These are phyloP conservation scores for Corynespora cassiicola DNA, from an alignment of 2,329 filamentous ascomycete species.

Conservation along the genomic window DNA sequence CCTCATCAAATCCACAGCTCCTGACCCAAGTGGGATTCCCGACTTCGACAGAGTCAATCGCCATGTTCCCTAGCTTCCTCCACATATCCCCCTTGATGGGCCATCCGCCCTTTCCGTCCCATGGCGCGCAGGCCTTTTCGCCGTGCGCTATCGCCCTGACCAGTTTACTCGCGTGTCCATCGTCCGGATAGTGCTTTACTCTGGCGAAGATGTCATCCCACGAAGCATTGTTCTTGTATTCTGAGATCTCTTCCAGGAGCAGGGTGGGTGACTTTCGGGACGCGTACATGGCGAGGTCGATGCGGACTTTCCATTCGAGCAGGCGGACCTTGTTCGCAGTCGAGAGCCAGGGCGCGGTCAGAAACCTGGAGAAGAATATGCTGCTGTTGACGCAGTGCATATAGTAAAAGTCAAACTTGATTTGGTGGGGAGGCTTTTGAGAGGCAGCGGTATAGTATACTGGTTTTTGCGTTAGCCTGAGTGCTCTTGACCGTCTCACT, in stretches of 20 bases:
- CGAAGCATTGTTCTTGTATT: constrained; percentile 61
- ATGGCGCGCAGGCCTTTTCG: constrained; percentile 58
- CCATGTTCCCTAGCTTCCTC: constrained; percentile 66
- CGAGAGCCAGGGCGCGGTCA: constrained; percentile 67
- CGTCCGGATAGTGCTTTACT: constrained; percentile 65
- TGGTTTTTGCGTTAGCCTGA: constrained; percentile 11
- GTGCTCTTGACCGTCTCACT: not conserved
- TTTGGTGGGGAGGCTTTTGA: constrained; percentile 60
- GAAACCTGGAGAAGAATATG: constrained; percentile 74
- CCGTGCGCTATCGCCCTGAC: constrained; percentile 73
- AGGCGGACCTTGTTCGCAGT: constrained; percentile 69
- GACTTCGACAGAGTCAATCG: constrained; percentile 67
- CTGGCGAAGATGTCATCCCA: constrained; percentile 55
- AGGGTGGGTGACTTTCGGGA: constrained; percentile 70
- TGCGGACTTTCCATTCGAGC: constrained; percentile 81
- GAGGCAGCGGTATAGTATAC: constrained; percentile 67
- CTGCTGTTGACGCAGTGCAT: constrained; percentile 80
- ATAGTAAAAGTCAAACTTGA: constrained; percentile 81
- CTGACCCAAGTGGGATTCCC: constrained; percentile 65
- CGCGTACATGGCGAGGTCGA: constrained; percentile 77
- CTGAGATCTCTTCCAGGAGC: constrained; percentile 62
- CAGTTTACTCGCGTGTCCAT: constrained; percentile 83
- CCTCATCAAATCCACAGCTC: constrained; percentile 67
- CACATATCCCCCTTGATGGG: constrained; percentile 65
- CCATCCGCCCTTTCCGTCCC: constrained; percentile 51